phyloP scores from a whole-genome alignment of 371 early-diverging fungal genomes.

The Funneliformis caledonium region DNA sequence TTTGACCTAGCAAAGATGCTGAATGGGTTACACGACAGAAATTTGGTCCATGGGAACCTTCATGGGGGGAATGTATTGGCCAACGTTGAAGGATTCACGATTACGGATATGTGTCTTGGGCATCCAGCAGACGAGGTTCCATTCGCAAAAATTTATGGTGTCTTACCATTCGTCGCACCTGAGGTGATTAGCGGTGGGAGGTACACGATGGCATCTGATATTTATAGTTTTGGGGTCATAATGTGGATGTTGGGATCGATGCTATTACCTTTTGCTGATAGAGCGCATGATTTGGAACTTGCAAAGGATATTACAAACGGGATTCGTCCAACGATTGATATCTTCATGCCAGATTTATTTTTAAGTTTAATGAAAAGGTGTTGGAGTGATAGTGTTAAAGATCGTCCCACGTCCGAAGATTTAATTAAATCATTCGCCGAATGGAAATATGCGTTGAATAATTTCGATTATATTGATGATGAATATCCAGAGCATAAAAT shows the following conservation, averaged over 20 bases:
- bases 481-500: not conserved
- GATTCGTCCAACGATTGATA: conserved; percentile 13
- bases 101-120: not conserved
- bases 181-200: not conserved
- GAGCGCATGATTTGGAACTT: not conserved
- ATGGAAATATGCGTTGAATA: not conserved
- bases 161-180: conserved; percentile 15
- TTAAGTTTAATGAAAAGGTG: not conserved
- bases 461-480: not conserved
- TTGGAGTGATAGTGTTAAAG: not conserved
- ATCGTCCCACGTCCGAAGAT: not conserved
- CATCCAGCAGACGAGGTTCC: not conserved
- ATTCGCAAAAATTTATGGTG: not conserved
- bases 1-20: not conserved
- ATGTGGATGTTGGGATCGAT: not conserved
- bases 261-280: not conserved
- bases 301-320: conserved; percentile 9
- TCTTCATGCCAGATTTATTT: not conserved
- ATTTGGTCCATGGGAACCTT: conserved; percentile 1
- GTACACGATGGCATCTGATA: not conserved
- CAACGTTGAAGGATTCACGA: not conserved
- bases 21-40: not conserved
- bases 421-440: not conserved
- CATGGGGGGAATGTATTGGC: not conserved
- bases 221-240: conserved; percentile 14